Evolutionary conservation across 2,329 filamentous ascomycete species (phyloP).

Genomic region (Venturia carpophila): DNA sequence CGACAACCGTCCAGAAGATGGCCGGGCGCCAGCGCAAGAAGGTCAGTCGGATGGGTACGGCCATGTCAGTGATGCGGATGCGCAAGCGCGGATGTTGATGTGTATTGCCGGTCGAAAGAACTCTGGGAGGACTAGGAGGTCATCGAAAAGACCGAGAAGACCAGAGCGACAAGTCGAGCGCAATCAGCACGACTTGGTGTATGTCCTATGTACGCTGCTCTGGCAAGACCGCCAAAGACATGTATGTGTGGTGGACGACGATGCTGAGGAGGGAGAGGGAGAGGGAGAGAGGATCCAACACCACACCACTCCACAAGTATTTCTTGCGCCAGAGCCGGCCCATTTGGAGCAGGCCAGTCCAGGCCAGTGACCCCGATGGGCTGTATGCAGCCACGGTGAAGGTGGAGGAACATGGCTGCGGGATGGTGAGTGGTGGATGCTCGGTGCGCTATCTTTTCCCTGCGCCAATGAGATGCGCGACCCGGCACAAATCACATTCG

Average conservation of each 20-base stretch:
- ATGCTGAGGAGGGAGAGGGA: neutral
- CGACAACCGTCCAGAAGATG: constrained; percentile 25
- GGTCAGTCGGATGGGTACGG: neutral
- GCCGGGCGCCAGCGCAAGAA: constrained; percentile 9
- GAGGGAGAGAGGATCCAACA: neutral
- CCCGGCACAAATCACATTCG: neutral
- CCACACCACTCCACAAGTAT: too few relatives aligned
- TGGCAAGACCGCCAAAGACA: too few relatives aligned
- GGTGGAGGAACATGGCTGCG: constrained; percentile 8
- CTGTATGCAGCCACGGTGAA: neutral
- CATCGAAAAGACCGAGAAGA: neutral
- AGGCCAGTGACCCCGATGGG: neutral
- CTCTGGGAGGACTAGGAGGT: neutral
- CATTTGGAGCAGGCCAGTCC: neutral
- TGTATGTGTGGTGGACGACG: too few relatives aligned
- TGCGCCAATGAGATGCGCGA: neutral
- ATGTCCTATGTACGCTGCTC: neutral
- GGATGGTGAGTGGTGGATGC: neutral
- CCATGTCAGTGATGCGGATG: neutral
- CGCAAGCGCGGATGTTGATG: neutral
- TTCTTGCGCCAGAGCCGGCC: neutral
- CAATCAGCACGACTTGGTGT: neutral
- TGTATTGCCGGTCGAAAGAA: neutral
- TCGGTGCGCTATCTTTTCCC: neutral
- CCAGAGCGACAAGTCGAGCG: neutral